These are phyloP conservation scores for Pyrenochaeta sp. DNA, from an alignment of 2,329 filamentous ascomycete species.

Conservation along the genomic window DNA sequence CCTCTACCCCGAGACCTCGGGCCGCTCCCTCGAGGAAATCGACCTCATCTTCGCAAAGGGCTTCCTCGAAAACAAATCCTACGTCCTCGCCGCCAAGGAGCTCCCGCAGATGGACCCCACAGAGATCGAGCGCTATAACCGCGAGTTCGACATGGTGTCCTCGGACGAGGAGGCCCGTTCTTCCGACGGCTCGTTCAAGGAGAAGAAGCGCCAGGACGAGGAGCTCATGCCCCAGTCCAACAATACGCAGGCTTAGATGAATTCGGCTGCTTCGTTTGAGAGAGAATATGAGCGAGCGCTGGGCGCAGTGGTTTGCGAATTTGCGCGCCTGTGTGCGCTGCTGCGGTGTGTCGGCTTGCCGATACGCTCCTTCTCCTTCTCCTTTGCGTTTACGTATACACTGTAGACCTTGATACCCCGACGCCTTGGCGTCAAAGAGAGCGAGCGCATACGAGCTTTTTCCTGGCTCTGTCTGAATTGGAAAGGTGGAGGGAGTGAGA, in stretches of 20 bases:
- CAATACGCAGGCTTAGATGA: conserved; percentile 20
- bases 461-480: conserved; percentile 16
- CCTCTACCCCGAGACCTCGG: conserved; percentile 64
- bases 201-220: conserved; percentile 33
- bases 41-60: conserved; percentile 58
- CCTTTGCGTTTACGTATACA: conserved; percentile 10
- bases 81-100: conserved; percentile 47
- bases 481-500: too few species aligned
- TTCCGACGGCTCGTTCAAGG: conserved; percentile 27
- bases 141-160: conserved; percentile 43
- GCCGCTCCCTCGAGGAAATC: conserved; percentile 60
- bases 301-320: conserved; percentile 20
- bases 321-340: conserved; percentile 20
- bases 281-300: conserved; percentile 15
- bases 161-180: conserved; percentile 43
- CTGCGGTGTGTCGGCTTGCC: conserved; percentile 20
- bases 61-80: conserved; percentile 44
- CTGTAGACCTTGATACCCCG: conserved; percentile 33
- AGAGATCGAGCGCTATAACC: conserved; percentile 42
- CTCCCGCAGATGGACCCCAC: conserved; percentile 43
- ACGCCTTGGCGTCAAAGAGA: conserved; percentile 33
- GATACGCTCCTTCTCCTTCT: too few species aligned
- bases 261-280: conserved; percentile 1
- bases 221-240: conserved; percentile 24
- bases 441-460: too few species aligned